Evolutionary conservation across 2,329 filamentous ascomycete species (phyloP).

Genomic region (Verticillium nonalfalfae): DNA sequence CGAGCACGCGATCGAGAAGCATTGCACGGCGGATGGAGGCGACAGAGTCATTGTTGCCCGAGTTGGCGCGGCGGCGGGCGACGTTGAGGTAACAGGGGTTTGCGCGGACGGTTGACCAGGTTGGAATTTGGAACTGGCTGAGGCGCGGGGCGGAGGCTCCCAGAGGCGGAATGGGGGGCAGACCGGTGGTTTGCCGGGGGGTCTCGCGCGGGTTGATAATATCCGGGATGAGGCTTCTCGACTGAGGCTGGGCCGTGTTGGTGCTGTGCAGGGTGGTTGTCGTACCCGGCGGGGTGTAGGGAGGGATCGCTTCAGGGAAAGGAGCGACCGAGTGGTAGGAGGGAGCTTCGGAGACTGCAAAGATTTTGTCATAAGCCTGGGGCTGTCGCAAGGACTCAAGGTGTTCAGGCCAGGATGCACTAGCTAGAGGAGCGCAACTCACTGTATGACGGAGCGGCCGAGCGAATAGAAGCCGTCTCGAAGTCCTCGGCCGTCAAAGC

Average conservation of each 20-base stretch:
- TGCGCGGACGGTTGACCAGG: slow-evolving; percentile 49
- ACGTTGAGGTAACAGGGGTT: slow-evolving; percentile 58
- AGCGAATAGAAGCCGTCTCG: slow-evolving; percentile 61
- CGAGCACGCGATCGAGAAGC: slow-evolving; percentile 27
- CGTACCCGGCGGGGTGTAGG: slow-evolving; percentile 37
- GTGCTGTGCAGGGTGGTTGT: slow-evolving; percentile 10
- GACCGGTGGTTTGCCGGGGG: slow-evolving; percentile 30
- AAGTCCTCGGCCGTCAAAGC: slow-evolving; percentile 46
- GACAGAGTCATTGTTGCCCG: slow-evolving; percentile 26
- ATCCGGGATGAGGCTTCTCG: slow-evolving; percentile 5
- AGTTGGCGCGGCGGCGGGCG: slow-evolving; percentile 52
- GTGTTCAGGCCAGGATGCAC: neutral
- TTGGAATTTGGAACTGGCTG: slow-evolving; percentile 48
- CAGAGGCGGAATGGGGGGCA: slow-evolving; percentile 42
- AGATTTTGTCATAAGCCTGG: neutral
- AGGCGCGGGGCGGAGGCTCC: slow-evolving; percentile 26
- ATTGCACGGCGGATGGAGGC: slow-evolving; percentile 20
- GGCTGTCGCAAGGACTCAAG: neutral
- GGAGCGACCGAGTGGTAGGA: slow-evolving; percentile 54
- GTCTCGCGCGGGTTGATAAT: slow-evolving; percentile 7
- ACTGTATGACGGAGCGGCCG: slow-evolving; percentile 63
- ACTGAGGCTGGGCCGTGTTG: slow-evolving; percentile 9
- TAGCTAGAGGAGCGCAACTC: slow-evolving; percentile 19
- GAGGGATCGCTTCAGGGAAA: slow-evolving; percentile 40
- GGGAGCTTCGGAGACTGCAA: slow-evolving; percentile 56